Conservation (phyloP, 768 basidiomycete species). For the Leccinum rimulosum region DNA sequence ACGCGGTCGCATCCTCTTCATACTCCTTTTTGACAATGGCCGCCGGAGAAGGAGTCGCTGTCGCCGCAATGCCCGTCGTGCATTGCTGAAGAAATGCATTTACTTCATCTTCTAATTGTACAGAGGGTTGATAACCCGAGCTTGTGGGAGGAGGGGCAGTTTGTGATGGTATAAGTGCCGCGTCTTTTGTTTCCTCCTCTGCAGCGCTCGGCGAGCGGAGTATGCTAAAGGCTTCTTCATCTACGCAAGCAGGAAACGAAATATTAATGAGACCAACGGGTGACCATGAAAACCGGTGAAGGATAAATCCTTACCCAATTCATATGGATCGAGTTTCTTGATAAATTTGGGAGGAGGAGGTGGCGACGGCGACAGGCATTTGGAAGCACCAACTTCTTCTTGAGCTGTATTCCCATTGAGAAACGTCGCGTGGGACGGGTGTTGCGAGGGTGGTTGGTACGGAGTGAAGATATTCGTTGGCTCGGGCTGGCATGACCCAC, state of each 20-base stretch:
- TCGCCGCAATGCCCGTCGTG: not conserved
- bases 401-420: not conserved
- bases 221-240: conserved; percentile 22
- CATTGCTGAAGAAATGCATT: not conserved
- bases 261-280: not conserved
- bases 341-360: conserved; percentile 18
- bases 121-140: conserved; percentile 8
- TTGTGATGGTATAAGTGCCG: not conserved
- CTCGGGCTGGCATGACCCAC: conserved; percentile 5
- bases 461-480: conserved; percentile 18
- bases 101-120: conserved; percentile 5
- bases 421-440: conserved; percentile 15
- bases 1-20: conserved; percentile 5
- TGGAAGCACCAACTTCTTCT: not conserved
- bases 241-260: conserved; percentile 1
- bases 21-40: conserved; percentile 13
- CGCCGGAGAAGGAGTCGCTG: not conserved
- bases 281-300: not conserved
- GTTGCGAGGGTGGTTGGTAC: conserved; percentile 25
- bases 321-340: conserved; percentile 31
- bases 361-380: not conserved
- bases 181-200: conserved; percentile 1
- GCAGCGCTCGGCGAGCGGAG: conserved; percentile 9
- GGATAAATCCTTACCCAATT: conserved; percentile 16
- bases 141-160: not conserved